These are phyloP conservation scores for Pascua guehoae DNA, from an alignment of 1,284 basidiomycete genomes.

Conservation along the genomic window DNA sequence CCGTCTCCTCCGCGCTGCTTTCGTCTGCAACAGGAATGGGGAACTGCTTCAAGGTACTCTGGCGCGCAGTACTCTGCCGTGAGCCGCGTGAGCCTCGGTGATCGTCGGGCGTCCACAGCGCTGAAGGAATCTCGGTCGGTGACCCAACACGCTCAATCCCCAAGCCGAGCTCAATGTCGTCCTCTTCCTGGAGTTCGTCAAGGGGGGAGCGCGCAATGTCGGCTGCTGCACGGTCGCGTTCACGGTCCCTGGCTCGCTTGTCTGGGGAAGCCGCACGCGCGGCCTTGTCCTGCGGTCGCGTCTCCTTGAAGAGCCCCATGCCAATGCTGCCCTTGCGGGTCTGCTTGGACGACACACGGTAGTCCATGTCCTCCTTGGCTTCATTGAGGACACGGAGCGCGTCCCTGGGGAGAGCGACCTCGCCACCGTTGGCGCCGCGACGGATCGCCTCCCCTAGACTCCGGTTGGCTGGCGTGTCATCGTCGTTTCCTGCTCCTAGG, in stretches of 20 bases:
- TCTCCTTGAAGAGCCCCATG: constrained; percentile 51
- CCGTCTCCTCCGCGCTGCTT: background rate
- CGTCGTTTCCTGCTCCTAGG: constrained; percentile 42
- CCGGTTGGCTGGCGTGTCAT: constrained; percentile 33
- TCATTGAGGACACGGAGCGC: constrained; percentile 43
- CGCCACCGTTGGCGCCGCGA: constrained; percentile 30
- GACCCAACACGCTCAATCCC: background rate
- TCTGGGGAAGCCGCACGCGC: too few species aligned
- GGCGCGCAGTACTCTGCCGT: too few species aligned
- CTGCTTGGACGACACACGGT: constrained; percentile 33
- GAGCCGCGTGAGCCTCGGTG: too few species aligned
- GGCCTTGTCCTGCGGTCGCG: constrained; percentile 5
- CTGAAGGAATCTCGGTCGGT: too few species aligned
- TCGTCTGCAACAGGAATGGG: background rate
- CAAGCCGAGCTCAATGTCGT: background rate
- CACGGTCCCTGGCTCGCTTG: background rate
- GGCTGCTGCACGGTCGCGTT: background rate
- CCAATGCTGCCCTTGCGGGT: constrained; percentile 50
- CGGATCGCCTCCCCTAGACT: constrained; percentile 46
- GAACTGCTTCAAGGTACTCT: background rate
- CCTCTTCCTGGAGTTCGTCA: constrained; percentile 11
- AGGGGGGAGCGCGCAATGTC: background rate
- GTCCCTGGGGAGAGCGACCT: constrained; percentile 41
- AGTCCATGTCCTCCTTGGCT: constrained; percentile 39
- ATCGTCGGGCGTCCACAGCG: too few species aligned